A percentile compares a stretch with the other conserved stretches of the same genome.
These are phyloP conservation scores for Yamadazyma dushanensis DNA, from an alignment of 1,139 yeast genomes.

Conservation along the genomic window DNA sequence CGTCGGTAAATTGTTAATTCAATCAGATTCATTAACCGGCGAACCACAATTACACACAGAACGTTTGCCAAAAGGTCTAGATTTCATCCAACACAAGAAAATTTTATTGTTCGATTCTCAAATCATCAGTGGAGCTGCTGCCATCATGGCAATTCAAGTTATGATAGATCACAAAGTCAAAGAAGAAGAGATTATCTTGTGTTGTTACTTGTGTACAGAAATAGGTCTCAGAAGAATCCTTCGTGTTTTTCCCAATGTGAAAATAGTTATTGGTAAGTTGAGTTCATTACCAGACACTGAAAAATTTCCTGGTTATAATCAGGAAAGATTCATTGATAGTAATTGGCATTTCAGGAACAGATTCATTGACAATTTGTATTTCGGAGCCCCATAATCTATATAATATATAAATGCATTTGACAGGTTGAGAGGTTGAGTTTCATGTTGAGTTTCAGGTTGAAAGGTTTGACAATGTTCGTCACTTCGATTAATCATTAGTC, in stretches of 20 bases:
- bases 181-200: constrained; percentile 62
- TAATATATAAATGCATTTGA: not conserved
- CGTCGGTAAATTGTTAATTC: constrained; percentile 82
- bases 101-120: constrained; percentile 83
- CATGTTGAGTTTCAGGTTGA: too few species aligned
- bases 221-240: constrained; percentile 74
- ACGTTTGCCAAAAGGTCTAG: constrained; percentile 42
- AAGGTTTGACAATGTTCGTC: too few species aligned
- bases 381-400: constrained; percentile 56
- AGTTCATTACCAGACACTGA: constrained; percentile 38
- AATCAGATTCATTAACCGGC: constrained; percentile 84
- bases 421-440: too few species aligned
- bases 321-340: constrained; percentile 40
- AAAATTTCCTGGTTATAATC: constrained; percentile 23
- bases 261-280: constrained; percentile 68
- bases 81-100: constrained; percentile 39
- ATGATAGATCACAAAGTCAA: constrained; percentile 77
- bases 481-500: too few species aligned
- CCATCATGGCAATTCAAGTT: constrained; percentile 91
- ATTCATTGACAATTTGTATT: constrained; percentile 76
- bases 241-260: constrained; percentile 69
- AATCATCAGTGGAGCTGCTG: constrained; percentile 88
- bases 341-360: constrained; percentile 68
- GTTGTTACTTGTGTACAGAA: constrained; percentile 77
- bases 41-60: constrained; percentile 90